Evolutionary conservation across 352 stramenopile genomes (phyloP).

Genomic region (Phytophthora podocarpi): DNA sequence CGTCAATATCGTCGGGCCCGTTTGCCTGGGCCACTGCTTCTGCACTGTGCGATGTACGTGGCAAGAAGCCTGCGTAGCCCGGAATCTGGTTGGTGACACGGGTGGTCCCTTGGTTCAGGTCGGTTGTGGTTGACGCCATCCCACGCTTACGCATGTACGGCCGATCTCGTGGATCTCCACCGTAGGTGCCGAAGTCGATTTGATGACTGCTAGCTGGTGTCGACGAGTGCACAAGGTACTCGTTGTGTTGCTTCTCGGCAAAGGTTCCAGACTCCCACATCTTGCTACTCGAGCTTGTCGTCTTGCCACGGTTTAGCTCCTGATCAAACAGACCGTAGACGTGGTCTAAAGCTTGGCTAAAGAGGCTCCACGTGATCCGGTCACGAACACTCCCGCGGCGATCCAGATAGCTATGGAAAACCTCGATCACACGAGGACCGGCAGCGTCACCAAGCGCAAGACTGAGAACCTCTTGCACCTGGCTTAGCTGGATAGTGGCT

Average conservation of each 20-base stretch:
- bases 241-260: constrained; percentile 22
- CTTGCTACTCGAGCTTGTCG: constrained; percentile 15
- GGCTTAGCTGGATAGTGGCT: constrained; percentile 48
- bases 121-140: constrained; percentile 81
- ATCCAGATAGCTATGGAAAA: constrained; percentile 59
- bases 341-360: constrained; percentile 46
- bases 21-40: constrained; percentile 63
- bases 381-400: constrained; percentile 42
- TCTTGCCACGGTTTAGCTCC: constrained; percentile 36
- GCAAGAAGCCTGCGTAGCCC: constrained; percentile 79
- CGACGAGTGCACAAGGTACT: constrained; percentile 54
- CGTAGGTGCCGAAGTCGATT: constrained; percentile 75
- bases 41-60: constrained; percentile 59
- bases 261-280: constrained; percentile 22
- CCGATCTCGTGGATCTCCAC: constrained; percentile 57
- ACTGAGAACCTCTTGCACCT: constrained; percentile 55
- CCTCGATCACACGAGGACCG: constrained; percentile 36
- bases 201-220: constrained; percentile 75
- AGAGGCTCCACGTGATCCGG: constrained; percentile 59
- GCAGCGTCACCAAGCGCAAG: constrained; percentile 42
- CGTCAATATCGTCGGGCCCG: constrained; percentile 32
- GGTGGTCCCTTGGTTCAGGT: constrained; percentile 71
- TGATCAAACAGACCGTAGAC: constrained; percentile 43
- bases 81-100: constrained; percentile 84
- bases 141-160: constrained; percentile 77